phyloP scores from a whole-genome alignment of 2,329 filamentous ascomycete species.

The Fusarium proliferatum region DNA sequence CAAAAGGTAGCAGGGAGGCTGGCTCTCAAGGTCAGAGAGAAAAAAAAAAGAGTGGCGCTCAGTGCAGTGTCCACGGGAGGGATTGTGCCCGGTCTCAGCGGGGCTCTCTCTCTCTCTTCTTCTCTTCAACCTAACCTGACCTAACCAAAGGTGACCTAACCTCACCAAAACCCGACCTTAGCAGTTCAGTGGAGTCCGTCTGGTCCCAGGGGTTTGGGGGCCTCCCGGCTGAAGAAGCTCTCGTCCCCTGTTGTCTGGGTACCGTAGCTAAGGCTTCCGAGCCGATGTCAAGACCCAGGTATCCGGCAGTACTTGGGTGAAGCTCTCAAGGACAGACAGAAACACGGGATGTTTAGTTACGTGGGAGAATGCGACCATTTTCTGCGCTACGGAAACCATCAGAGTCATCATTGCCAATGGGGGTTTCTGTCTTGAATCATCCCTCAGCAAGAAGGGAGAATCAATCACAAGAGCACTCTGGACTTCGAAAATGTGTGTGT shows the following conservation, averaged over 20 bases:
- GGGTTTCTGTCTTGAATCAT: background rate
- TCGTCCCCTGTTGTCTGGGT: slow-evolving; percentile 33
- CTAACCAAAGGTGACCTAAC: slow-evolving; percentile 2
- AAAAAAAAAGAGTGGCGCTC: slow-evolving; percentile 25
- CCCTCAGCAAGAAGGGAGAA: slow-evolving; percentile 19
- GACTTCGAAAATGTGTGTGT: background rate
- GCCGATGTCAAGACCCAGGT: slow-evolving; percentile 30
- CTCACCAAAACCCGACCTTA: slow-evolving; percentile 22
- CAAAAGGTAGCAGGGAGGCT: slow-evolving; percentile 7
- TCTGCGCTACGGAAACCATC: slow-evolving; percentile 1
- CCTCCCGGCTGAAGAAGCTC: slow-evolving; percentile 22
- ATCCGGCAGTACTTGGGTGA: slow-evolving; percentile 14
- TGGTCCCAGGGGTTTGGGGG: slow-evolving; percentile 18
- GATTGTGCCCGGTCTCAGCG: slow-evolving; percentile 36
- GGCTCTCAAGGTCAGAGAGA: slow-evolving; percentile 18
- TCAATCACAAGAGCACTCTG: background rate
- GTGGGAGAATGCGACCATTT: slow-evolving; percentile 34
- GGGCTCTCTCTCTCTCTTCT: slow-evolving; percentile 5
- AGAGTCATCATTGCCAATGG: background rate
- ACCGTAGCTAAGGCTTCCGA: slow-evolving; percentile 18
- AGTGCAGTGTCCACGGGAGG: slow-evolving; percentile 12
- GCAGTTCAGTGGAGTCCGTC: slow-evolving; percentile 23
- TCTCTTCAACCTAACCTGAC: slow-evolving; percentile 8
- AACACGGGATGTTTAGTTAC: background rate
- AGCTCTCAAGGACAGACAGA: slow-evolving; percentile 12